Base-by-base conservation (phyloP, 1,139 yeast species). In the Magnusiomyces tetraspermus region DNA sequence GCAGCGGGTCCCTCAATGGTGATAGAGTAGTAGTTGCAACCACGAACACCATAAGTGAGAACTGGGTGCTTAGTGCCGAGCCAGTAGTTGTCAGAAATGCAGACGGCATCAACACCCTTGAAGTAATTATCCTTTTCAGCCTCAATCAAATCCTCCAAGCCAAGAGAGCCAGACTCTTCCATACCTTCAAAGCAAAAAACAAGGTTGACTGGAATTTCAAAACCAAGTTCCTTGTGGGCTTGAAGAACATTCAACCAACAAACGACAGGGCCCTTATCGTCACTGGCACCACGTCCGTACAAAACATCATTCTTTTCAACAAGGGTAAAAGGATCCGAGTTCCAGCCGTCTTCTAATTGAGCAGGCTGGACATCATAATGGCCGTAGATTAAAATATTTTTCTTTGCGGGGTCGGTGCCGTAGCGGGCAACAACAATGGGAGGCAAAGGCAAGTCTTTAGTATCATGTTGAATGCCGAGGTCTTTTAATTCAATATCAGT, bases 281-380 rank as follows among this genome's bases (percentile, higher is more conserved):
- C 99, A 50, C 97, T 85, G 40, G 96, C 75, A 48, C 99, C 99
- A 72, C 99, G 83, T 51, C 97, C 99, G 63, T 78, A 82, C 64
- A 92, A 74, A 56, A 83, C 76, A 51, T 76, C 83, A 57, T 79
- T 82, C 52, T 71, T 79, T 61, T 83, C 77, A 57, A 77, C 76
- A 66, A 92, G 72, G 54, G 74, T 75, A 71, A 92, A 92, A 11
- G 99, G 99, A 59, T 89, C 96, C 48, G 95, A 79, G 64, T 76
- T 74, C 99, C 99, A 92, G 36, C 99, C 98, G 67, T 92, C 98
- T 62, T 86, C 96, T 58, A 75, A 64, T 50, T 78, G 72, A 19
- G 99, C 99, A 8, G 99, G 99, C 74, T 92, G 99, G 57, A 92
- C 99, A 64, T 92, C 98, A 71, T 90, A 90, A 70, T 92, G 98